phyloP scores from a whole-genome alignment of 768 basidiomycete species.

The Collybia sordida region DNA sequence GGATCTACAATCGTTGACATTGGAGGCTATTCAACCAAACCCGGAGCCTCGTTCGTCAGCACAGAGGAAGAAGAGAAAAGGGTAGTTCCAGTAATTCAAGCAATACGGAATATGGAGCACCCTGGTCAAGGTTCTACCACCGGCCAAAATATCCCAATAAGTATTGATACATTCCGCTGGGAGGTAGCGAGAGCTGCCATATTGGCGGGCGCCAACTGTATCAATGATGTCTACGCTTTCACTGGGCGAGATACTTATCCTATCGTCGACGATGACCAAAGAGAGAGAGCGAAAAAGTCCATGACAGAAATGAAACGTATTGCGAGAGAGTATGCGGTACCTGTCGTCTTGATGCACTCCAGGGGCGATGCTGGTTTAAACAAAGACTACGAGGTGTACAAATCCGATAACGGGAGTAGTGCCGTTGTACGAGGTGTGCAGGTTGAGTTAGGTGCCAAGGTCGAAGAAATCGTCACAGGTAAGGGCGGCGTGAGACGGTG shows the following conservation, averaged over 20 bases:
- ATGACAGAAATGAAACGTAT: slow-evolving; percentile 63
- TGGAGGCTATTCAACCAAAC: slow-evolving; percentile 93
- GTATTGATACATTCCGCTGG: slow-evolving; percentile 88
- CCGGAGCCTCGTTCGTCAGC: slow-evolving; percentile 67
- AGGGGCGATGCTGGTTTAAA: slow-evolving; percentile 78
- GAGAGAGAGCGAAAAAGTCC: slow-evolving; percentile 31
- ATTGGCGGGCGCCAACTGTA: slow-evolving; percentile 82
- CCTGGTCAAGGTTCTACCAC: neutral
- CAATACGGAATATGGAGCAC: slow-evolving; percentile 31
- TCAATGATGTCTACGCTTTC: slow-evolving; percentile 91
- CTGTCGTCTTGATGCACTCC: slow-evolving; percentile 93
- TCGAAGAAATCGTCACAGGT: slow-evolving; percentile 63
- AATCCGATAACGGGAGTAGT: slow-evolving; percentile 34
- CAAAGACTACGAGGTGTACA: slow-evolving; percentile 59
- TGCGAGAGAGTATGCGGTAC: slow-evolving; percentile 64
- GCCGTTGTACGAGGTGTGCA: slow-evolving; percentile 67
- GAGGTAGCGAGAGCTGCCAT: slow-evolving; percentile 76
- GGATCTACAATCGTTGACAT: slow-evolving; percentile 86
- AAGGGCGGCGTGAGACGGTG: slow-evolving; percentile 78
- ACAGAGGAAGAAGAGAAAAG: slow-evolving; percentile 69
- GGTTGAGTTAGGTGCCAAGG: slow-evolving; percentile 68
- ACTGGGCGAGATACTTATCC: slow-evolving; percentile 56
- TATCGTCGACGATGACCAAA: slow-evolving; percentile 25
- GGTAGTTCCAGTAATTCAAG: slow-evolving; percentile 69
- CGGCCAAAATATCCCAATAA: slow-evolving; percentile 50